Evolutionary conservation across 2,329 filamentous ascomycete genomes (phyloP).

Genomic region (Claviceps sp.): DNA sequence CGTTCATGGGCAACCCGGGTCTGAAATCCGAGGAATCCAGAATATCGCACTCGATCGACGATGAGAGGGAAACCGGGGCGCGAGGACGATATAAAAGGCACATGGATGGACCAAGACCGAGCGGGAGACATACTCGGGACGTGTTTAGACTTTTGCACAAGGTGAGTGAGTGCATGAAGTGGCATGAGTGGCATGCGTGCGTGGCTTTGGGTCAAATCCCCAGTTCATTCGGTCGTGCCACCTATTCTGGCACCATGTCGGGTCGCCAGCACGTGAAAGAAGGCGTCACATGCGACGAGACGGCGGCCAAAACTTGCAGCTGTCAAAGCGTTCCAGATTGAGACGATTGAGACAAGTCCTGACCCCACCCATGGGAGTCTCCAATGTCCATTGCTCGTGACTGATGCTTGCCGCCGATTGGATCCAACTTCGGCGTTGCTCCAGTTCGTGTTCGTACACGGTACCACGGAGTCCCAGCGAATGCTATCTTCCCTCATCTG

Average conservation of each 20-base stretch:
- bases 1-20: background rate
- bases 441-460: no score
- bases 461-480: no score
- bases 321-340: no score
- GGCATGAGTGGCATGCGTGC: background rate
- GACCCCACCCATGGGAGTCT: no score
- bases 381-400: no score
- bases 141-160: conserved; percentile 2
- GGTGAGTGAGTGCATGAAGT: conserved; percentile 1
- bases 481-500: background rate
- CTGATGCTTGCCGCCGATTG: no score
- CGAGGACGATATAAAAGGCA: conserved; percentile 2
- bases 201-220: background rate
- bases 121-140: conserved; percentile 6
- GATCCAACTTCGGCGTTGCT: no score
- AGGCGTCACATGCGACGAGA: conserved; percentile 4
- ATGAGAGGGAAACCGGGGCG: background rate
- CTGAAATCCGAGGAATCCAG: background rate
- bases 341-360: no score
- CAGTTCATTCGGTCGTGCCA: conserved; percentile 3
- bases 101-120: background rate
- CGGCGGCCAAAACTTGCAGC: background rate
- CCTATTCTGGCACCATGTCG: conserved; percentile 2
- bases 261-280: conserved; percentile 7
- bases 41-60: background rate